A percentile compares a stretch with the other conserved stretches of the same genome.
Conservation (phyloP, 371 early-diverging fungal genomes). For the Syncephalastrum monosporum region DNA sequence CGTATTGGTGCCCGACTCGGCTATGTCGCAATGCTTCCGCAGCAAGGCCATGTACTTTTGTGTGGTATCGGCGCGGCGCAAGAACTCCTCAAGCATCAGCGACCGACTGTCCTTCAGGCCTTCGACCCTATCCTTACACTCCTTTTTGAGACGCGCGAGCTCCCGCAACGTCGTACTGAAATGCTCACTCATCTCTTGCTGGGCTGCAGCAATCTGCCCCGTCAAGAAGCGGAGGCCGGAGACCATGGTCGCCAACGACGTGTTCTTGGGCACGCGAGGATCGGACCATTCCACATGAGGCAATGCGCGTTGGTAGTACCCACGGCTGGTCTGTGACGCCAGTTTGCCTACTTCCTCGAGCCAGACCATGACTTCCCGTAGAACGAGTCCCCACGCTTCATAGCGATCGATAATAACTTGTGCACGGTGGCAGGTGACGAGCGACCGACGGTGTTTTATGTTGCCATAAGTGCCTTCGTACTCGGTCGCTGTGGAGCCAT, state of each 20-base stretch:
- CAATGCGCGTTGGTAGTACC: slow-evolving; percentile 25
- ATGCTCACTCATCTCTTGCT: slow-evolving; percentile 16
- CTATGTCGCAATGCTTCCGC: slow-evolving; percentile 21
- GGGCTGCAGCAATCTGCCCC: slow-evolving; percentile 23
- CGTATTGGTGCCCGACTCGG: slow-evolving; percentile 7
- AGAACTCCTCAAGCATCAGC: slow-evolving; percentile 25
- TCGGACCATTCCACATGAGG: slow-evolving; percentile 19
- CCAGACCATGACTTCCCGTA: slow-evolving; percentile 29
- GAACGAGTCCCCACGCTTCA: slow-evolving; percentile 26
- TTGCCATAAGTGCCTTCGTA: no score
- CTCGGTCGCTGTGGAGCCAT: no score
- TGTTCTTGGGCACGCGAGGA: not conserved
- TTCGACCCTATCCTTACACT: slow-evolving; percentile 26
- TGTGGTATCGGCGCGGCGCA: slow-evolving; percentile 30
- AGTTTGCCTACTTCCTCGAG: slow-evolving; percentile 32
- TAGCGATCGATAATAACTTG: slow-evolving; percentile 30
- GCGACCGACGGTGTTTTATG: slow-evolving; percentile 1
- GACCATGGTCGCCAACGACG: not conserved
- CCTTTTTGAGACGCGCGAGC: slow-evolving; percentile 16
- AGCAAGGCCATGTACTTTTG: slow-evolving; percentile 27
- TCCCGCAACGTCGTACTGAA: slow-evolving; percentile 13
- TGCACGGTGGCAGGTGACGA: slow-evolving; percentile 23
- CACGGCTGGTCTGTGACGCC: slow-evolving; percentile 26
- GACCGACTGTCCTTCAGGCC: slow-evolving; percentile 15
- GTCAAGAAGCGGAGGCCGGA: slow-evolving; percentile 25